These are phyloP conservation scores for Tuber calosporum DNA, from an alignment of 495 filamentous ascomycete genomes.

Conservation along the genomic window DNA sequence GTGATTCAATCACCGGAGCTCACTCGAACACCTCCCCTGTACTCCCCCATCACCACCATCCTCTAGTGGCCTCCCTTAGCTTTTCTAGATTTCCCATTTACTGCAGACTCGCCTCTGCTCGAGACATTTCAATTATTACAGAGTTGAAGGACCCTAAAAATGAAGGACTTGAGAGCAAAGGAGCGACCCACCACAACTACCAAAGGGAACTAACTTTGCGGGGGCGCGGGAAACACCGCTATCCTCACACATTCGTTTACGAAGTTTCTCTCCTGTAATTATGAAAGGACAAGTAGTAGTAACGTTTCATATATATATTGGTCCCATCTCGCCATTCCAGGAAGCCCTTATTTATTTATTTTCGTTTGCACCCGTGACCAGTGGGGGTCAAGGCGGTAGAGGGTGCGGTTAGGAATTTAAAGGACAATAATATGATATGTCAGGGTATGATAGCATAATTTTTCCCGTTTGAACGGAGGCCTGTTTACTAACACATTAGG, in stretches of 20 bases:
- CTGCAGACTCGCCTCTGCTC: not conserved
- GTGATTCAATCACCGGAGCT: not conserved
- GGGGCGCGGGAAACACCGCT: not conserved
- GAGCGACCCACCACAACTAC: not conserved
- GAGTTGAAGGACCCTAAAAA: not conserved
- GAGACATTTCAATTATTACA: not conserved
- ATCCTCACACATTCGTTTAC: not conserved
- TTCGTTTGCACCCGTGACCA: not conserved
- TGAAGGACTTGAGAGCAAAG: not conserved
- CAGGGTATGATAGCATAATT: not conserved
- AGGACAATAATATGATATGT: not conserved
- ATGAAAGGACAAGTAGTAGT: not conserved
- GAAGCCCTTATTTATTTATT: not conserved
- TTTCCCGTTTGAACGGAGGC: not conserved
- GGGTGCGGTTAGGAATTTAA: not conserved
- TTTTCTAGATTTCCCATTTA: not conserved
- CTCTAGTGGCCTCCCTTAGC: not conserved
- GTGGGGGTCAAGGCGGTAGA: not conserved
- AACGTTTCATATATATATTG: not conserved
- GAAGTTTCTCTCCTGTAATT: not conserved
- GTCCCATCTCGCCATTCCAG: not conserved
- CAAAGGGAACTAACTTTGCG: not conserved
- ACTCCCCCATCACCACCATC: not conserved
- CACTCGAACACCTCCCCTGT: not conserved
- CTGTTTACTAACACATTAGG: not conserved